Evolutionary conservation across 345 rosid species (phyloP).

Genomic region (Moringa oleifera): DNA sequence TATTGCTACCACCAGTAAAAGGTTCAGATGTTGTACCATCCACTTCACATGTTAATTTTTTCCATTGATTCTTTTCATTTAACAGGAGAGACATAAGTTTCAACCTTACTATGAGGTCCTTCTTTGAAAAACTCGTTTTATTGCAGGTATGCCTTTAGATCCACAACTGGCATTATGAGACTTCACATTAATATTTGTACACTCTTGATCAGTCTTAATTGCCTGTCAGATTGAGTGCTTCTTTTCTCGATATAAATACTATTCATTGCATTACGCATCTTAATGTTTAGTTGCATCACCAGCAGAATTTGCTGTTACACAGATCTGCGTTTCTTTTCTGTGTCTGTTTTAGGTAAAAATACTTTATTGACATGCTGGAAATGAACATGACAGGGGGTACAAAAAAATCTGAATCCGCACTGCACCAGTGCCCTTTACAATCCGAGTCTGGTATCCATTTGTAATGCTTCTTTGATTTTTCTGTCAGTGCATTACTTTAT

Average conservation of each 20-base stretch:
- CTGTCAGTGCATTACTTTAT: not conserved
- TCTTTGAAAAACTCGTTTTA: conserved; percentile 46
- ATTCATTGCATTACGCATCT: too few species aligned
- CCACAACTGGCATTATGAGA: not conserved
- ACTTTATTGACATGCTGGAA: conserved; percentile 6
- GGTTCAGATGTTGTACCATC: not conserved
- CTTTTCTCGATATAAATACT: too few species aligned
- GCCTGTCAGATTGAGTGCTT: too few species aligned
- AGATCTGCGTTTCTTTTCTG: not conserved
- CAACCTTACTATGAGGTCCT: conserved; percentile 61
- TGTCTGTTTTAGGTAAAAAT: not conserved
- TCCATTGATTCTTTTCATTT: conserved; percentile 11
- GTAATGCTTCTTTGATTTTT: not conserved
- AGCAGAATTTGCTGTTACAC: not conserved
- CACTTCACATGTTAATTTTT: not conserved
- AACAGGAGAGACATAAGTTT: conserved; percentile 62
- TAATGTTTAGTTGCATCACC: too few species aligned
- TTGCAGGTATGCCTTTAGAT: conserved; percentile 44
- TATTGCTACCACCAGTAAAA: not conserved
- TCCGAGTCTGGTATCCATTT: conserved; percentile 57
- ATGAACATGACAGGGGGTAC: conserved; percentile 49
- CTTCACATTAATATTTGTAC: too few species aligned
- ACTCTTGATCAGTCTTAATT: too few species aligned
- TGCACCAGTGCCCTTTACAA: conserved; percentile 41
- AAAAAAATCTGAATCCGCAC: conserved; percentile 49